Evolutionary conservation across 2,329 filamentous ascomycete species (phyloP).

Genomic region (Cordyceps fumosorosea): DNA sequence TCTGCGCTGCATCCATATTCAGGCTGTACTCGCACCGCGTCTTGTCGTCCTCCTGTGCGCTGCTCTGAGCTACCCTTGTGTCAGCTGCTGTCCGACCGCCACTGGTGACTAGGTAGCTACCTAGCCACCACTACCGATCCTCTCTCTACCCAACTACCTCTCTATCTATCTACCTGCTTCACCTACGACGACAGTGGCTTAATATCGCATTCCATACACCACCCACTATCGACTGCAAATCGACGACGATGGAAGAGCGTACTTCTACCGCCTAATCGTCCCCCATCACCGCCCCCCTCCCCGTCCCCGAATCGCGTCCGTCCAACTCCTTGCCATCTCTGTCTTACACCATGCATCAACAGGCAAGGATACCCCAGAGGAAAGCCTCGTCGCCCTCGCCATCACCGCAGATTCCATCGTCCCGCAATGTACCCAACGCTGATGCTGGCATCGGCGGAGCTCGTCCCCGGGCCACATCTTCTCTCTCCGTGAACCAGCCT

Average conservation of each 20-base stretch:
- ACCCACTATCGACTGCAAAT: not conserved
- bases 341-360: conserved; percentile 69
- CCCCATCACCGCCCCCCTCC: not conserved
- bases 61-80: conserved; percentile 8
- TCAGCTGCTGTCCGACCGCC: conserved; percentile 8
- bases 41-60: not conserved
- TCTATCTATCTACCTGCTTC: not conserved
- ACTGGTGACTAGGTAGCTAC: conserved; percentile 3
- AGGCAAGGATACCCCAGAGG: conserved; percentile 68
- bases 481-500: conserved; percentile 33
- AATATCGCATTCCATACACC: not conserved
- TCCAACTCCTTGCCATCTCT: not conserved
- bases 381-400: conserved; percentile 62
- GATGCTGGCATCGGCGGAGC: conserved; percentile 23
- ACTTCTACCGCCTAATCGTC: not conserved
- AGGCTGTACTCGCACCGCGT: not conserved
- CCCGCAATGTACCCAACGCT: conserved; percentile 20
- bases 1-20: not conserved
- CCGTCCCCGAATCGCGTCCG: not conserved
- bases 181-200: not conserved
- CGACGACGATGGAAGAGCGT: conserved; percentile 11
- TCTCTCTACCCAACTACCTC: not conserved
- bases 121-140: not conserved
- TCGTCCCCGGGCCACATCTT: conserved; percentile 38
- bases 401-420: conserved; percentile 64